phyloP scores from a whole-genome alignment of 2,329 filamentous ascomycete genomes.

The Elsinoe australis region DNA sequence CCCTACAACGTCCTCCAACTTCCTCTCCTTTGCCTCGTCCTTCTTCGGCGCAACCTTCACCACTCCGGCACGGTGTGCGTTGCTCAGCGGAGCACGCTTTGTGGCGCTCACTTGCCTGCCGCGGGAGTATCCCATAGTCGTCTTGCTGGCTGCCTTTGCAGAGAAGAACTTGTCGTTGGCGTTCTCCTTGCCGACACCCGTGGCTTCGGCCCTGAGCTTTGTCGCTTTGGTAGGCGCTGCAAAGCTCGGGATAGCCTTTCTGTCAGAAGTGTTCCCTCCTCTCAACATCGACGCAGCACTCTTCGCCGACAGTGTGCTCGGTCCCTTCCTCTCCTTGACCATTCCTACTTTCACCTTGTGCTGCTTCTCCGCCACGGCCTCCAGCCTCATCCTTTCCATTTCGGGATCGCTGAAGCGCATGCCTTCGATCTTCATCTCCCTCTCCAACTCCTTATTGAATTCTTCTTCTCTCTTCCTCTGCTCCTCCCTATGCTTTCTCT shows the following conservation, averaged over 20 bases:
- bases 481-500: background rate
- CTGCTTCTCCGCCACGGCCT: conserved; percentile 22
- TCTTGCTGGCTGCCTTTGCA: conserved; percentile 63
- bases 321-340: conserved; percentile 26
- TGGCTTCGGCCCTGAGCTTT: conserved; percentile 35
- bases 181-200: conserved; percentile 20
- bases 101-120: conserved; percentile 52
- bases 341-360: too few species aligned
- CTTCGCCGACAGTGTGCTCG: conserved; percentile 50
- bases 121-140: conserved; percentile 77
- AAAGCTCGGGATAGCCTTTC: conserved; percentile 28
- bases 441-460: conserved; percentile 18
- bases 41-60: conserved; percentile 17
- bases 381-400: background rate
- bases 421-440: conserved; percentile 19
- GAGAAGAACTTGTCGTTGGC: conserved; percentile 39
- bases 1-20: conserved; percentile 10
- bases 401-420: conserved; percentile 1
- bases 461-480: background rate
- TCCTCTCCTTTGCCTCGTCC: conserved; percentile 19
- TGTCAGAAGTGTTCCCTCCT: conserved; percentile 29
- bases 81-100: conserved; percentile 27
- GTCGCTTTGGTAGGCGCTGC: conserved; percentile 34
- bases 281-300: conserved; percentile 38
- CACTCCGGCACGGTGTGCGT: conserved; percentile 10